A percentile compares a stretch with the other conserved stretches of the same genome.
Conservation (phyloP, 805 yeast species). For the Debaryomyces prosopidis region DNA sequence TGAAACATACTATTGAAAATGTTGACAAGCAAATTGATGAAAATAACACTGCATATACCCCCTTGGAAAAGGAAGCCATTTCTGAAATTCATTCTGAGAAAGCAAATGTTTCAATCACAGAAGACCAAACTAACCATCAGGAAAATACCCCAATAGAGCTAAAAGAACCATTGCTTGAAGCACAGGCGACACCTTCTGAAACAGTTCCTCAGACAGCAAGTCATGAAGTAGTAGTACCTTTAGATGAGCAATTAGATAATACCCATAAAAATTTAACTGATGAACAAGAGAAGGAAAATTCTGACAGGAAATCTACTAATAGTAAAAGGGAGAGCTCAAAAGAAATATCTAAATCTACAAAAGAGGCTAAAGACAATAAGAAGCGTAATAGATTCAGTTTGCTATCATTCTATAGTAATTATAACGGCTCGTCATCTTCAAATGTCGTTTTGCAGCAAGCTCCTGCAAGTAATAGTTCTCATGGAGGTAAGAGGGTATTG, state of each 20-base stretch:
- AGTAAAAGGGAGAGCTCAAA: background rate
- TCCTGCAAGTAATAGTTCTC: constrained; percentile 6
- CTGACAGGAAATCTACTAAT: background rate
- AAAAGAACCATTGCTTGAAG: no score
- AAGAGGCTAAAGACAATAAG: constrained; percentile 31
- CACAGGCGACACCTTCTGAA: no score
- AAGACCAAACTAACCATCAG: no score
- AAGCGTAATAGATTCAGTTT: constrained; percentile 44
- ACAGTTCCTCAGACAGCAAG: no score
- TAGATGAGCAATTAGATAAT: no score
- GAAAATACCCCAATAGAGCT: no score
- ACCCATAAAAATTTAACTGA: no score
- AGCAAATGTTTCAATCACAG: no score
- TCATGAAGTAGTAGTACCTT: no score
- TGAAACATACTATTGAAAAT: background rate
- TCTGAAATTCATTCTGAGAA: no score
- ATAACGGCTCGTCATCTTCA: constrained; percentile 17
- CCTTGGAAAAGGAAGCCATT: constrained; percentile 3
- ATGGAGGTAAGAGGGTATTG: constrained; percentile 23
- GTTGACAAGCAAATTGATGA: constrained; percentile 2
- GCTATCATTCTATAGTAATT: constrained; percentile 42
- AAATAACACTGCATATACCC: constrained; percentile 5
- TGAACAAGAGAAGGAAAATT: constrained; percentile 1
- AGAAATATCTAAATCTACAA: constrained; percentile 7
- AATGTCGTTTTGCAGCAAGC: constrained; percentile 7